Base-by-base conservation (phyloP, 2,329 filamentous ascomycete genomes). In the Colletotrichum eremochloae region DNA sequence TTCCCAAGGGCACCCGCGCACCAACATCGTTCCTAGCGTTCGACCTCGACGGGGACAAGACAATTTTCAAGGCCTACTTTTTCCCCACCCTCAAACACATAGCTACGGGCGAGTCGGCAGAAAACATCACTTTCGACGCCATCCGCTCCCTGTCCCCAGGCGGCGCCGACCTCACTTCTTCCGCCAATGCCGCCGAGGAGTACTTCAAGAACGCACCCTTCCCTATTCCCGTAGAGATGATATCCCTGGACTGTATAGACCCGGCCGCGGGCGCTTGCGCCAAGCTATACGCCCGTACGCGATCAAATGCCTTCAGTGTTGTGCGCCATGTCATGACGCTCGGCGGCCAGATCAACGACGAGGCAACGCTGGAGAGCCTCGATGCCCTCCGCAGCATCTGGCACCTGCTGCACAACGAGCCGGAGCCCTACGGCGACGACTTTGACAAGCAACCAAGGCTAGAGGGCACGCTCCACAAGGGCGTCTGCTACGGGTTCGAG, bases 401-500 rank as follows among this genome's bases (percentile, higher is more conserved):
- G 77, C 69, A 78, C 36, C 61, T 78, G 1, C 64, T 79, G 24
- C 75, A 78, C 65, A 74, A 79, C 53, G 76, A 77, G 64, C 63
- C 75, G 11, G 73, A 75, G 42, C 72, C 67, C 24, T 62, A 70
- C 29, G 50, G 42, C 33, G 46, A 73, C 44, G 63, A 67, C 18
- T 75, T 72, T 14, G 63, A 74, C 11, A 74, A 74, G 50, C 18
- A 66, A 31, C 68, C 74, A 15, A 71, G 63, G 63, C 3, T 71
- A 40, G 31, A 44, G 36, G 46, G 69, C n/a, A 74, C 68, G 12
- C 58, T 68, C 14, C 68, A 74, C 68, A 75, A 74, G 64, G 76
- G 77, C 46, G 68, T 75, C 9, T 76, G 77, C 64, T 76, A 77
- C 65, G 77, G 77, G 60, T 78, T 76, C 73, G 77, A 79, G 64